These are phyloP conservation scores for Arthroderma uncinatum DNA, from an alignment of 2,329 filamentous ascomycete genomes.

Conservation along the genomic window DNA sequence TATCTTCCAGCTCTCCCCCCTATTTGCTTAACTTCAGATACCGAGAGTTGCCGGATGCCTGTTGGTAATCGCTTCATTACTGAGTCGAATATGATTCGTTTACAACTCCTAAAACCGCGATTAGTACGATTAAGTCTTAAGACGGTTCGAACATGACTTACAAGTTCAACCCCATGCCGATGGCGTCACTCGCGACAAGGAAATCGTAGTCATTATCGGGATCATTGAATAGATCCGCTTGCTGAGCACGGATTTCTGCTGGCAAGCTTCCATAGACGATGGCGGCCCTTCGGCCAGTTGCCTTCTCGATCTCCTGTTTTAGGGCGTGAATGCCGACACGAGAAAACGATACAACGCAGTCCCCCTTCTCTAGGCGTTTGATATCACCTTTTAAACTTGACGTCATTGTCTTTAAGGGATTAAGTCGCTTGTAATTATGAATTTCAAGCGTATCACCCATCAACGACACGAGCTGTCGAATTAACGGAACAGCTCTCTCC, in stretches of 20 bases:
- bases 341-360: slow-evolving; percentile 81
- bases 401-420: slow-evolving; percentile 57
- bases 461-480: slow-evolving; percentile 63
- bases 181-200: slow-evolving; percentile 85
- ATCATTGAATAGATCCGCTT: slow-evolving; percentile 89
- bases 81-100: slow-evolving; percentile 77
- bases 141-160: slow-evolving; percentile 34
- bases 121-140: slow-evolving; percentile 14
- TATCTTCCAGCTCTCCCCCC: slow-evolving; percentile 84
- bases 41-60: slow-evolving; percentile 46
- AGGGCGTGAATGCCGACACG: slow-evolving; percentile 69
- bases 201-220: slow-evolving; percentile 92
- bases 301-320: slow-evolving; percentile 63
- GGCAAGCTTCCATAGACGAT: slow-evolving; percentile 88
- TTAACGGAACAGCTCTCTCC: slow-evolving; percentile 65
- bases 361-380: slow-evolving; percentile 65
- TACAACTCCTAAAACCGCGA: slow-evolving; percentile 49
- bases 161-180: slow-evolving; percentile 94
- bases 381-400: slow-evolving; percentile 54
- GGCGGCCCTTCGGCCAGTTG: slow-evolving; percentile 69
- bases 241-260: slow-evolving; percentile 82
- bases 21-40: slow-evolving; percentile 87
- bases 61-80: slow-evolving; percentile 59
- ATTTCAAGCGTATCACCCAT: slow-evolving; percentile 74
- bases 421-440: slow-evolving; percentile 74